phyloP scores from a whole-genome alignment of 2,329 filamentous ascomycete genomes.

The Botrytis galanthina region DNA sequence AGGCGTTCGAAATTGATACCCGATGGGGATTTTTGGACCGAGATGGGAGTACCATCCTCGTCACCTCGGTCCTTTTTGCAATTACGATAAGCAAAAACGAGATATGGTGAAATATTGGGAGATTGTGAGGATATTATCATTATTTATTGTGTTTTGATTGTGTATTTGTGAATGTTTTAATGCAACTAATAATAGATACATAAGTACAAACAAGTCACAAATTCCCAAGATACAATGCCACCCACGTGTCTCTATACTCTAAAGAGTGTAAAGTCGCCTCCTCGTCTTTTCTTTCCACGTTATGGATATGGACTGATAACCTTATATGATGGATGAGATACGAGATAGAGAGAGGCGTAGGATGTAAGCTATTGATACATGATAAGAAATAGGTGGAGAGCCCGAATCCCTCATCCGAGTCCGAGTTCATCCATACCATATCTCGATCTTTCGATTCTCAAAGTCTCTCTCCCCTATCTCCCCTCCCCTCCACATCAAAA shows the following conservation, averaged over 20 bases:
- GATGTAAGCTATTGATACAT: background rate
- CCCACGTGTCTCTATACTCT: background rate
- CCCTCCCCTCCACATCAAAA: background rate
- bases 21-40: background rate
- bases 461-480: too few relatives aligned
- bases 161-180: background rate
- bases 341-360: background rate
- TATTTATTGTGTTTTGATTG: background rate
- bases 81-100: background rate
- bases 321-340: background rate
- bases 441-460: background rate
- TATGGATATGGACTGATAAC: background rate
- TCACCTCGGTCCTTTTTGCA: constrained; percentile 4
- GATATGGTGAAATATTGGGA: constrained; percentile 1
- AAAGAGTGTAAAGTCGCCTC: background rate
- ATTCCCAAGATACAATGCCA: background rate
- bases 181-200: background rate
- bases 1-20: constrained; percentile 5
- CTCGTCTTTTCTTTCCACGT: background rate
- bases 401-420: background rate
- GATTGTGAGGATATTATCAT: background rate
- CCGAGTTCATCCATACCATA: background rate
- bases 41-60: background rate
- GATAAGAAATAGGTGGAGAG: background rate
- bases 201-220: background rate